Evolutionary conservation across 768 basidiomycete species (phyloP).

Genomic region (Thelephora ganbajun): DNA sequence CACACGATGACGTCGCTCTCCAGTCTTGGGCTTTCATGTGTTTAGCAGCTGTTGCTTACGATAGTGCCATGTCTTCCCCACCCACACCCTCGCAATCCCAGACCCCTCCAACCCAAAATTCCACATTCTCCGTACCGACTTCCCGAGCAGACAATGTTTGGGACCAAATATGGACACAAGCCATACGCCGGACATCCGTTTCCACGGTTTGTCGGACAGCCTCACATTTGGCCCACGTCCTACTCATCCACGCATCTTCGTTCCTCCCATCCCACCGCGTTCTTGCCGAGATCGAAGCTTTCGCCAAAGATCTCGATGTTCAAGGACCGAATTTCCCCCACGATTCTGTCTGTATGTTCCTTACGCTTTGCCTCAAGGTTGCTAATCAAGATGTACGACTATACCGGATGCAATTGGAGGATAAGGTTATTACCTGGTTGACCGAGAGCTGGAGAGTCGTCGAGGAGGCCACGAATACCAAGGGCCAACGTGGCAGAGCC

Average conservation of each 20-base stretch:
- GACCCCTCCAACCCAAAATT: conserved; percentile 1
- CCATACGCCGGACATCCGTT: conserved; percentile 57
- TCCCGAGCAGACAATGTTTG: conserved; percentile 31
- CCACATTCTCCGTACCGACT: neutral
- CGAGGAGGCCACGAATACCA: conserved; percentile 16
- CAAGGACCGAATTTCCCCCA: conserved; percentile 82
- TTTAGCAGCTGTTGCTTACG: conserved; percentile 56
- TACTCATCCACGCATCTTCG: conserved; percentile 30
- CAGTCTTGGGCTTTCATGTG: conserved; percentile 84
- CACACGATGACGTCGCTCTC: conserved; percentile 43
- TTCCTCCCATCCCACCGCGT: conserved; percentile 43
- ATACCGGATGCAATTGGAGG: conserved; percentile 76
- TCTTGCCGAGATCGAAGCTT: conserved; percentile 59
- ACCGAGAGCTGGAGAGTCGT: conserved; percentile 50
- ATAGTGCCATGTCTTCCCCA: conserved; percentile 8
- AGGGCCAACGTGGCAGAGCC: conserved; percentile 20
- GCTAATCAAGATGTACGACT: conserved; percentile 73
- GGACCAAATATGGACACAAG: conserved; percentile 74
- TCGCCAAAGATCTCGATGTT: conserved; percentile 74
- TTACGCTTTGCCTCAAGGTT: conserved; percentile 51
- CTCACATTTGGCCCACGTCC: conserved; percentile 47
- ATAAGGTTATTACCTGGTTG: conserved; percentile 76
- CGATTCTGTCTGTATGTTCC: conserved; percentile 82
- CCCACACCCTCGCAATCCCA: conserved; percentile 6
- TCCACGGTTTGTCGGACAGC: conserved; percentile 69